Evolutionary conservation across 805 yeast species (phyloP).

Genomic region (Hanseniaspora mollemarum): DNA sequence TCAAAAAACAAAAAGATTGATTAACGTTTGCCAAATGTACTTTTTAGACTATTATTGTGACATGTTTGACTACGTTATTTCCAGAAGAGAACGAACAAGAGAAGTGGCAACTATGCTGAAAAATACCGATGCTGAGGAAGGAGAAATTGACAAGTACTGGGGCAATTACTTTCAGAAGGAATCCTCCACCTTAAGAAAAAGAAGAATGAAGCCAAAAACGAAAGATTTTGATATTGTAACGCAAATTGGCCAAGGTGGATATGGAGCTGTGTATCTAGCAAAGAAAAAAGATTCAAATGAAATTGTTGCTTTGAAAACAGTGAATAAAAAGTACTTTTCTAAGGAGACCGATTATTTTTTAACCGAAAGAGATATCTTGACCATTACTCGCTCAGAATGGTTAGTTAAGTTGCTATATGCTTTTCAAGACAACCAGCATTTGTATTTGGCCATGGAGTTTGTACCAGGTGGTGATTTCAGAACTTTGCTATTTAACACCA

Average conservation of each 20-base stretch:
- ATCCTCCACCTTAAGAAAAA: constrained; percentile 68
- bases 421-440: constrained; percentile 82
- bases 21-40: constrained; percentile 85
- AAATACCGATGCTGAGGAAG: constrained; percentile 25
- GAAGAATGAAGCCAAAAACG: constrained; percentile 84
- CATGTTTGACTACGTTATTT: constrained; percentile 81
- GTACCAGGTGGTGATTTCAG: constrained; percentile 99
- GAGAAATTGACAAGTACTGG: constrained; percentile 44
- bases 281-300: constrained; percentile 88
- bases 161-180: constrained; percentile 72
- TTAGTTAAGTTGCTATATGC: constrained; percentile 85
- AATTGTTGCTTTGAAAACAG: constrained; percentile 85
- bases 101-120: constrained; percentile 51
- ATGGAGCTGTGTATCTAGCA: constrained; percentile 96
- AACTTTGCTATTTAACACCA: constrained; percentile 84
- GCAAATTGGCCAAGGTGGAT: constrained; percentile 99
- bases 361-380: constrained; percentile 90
- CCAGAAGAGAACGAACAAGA: constrained; percentile 68
- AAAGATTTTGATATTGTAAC: constrained; percentile 94
- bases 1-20: constrained; percentile 71
- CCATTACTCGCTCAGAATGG: constrained; percentile 96
- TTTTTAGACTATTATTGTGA: constrained; percentile 94
- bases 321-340: constrained; percentile 77
- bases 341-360: constrained; percentile 93
- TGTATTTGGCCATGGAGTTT: constrained; percentile 94